Conservation (phyloP, 371 early-diverging fungal genomes). For the Funneliformis caledonium region DNA sequence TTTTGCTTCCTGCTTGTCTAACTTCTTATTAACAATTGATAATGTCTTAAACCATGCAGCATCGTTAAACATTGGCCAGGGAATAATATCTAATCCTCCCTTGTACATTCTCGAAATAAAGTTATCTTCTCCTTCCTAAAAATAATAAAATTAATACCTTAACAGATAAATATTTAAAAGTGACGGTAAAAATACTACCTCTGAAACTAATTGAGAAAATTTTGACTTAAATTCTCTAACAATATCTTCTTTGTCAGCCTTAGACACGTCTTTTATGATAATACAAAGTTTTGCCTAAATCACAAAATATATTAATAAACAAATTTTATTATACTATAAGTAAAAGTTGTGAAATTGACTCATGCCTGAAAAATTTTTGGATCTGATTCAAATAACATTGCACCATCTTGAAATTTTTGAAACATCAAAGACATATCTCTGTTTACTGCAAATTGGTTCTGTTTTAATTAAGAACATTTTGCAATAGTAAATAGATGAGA, state of each 20-base stretch:
- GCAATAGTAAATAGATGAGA: neutral
- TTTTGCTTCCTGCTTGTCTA: constrained; percentile 23
- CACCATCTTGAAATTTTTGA: constrained; percentile 36
- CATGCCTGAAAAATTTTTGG: constrained; percentile 26
- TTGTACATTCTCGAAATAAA: constrained; percentile 36
- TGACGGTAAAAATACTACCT: neutral
- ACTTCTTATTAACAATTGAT: neutral
- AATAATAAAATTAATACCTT: neutral
- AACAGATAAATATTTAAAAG: neutral
- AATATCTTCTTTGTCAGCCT: constrained; percentile 26
- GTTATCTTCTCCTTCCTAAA: constrained; percentile 32
- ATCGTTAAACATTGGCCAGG: constrained; percentile 38
- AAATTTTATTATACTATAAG: neutral
- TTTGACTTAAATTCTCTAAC: constrained; percentile 20
- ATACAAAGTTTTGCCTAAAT: constrained; percentile 27
- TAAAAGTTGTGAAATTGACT: neutral
- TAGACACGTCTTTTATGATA: constrained; percentile 38
- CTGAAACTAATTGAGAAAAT: neutral
- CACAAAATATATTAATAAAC: neutral
- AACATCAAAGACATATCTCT: constrained; percentile 36
- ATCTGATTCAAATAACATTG: neutral
- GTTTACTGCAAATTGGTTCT: constrained; percentile 29
- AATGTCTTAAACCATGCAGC: constrained; percentile 29
- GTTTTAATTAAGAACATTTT: too few species aligned
- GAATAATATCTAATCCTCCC: constrained; percentile 26